Evolutionary conservation across 768 basidiomycete genomes (phyloP).

Genomic region (Kwoniella dendrophila): DNA sequence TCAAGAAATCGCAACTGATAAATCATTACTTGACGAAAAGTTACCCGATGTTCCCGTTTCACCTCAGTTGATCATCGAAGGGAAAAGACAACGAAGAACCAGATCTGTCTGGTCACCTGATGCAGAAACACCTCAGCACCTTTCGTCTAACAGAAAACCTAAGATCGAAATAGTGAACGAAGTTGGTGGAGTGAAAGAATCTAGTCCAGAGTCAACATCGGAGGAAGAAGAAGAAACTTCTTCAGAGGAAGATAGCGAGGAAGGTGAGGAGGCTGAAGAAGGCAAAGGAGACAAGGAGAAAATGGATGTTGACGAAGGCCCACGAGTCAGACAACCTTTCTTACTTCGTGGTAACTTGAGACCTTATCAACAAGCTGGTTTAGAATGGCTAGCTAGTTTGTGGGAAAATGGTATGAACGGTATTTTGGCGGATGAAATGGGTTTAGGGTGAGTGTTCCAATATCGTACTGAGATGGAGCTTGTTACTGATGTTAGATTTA

Average conservation of each 20-base stretch:
- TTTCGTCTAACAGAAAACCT: slow-evolving; percentile 14
- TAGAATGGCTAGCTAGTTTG: slow-evolving; percentile 59
- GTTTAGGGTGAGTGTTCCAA: slow-evolving; percentile 71
- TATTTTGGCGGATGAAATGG: slow-evolving; percentile 83
- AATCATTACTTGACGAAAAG: slow-evolving; percentile 35
- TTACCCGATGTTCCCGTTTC: slow-evolving; percentile 4
- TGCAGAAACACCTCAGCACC: slow-evolving; percentile 27
- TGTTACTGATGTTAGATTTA: slow-evolving; percentile 14
- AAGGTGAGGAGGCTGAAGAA: slow-evolving; percentile 20
- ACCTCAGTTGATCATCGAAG: slow-evolving; percentile 28
- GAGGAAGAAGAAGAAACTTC: slow-evolving; percentile 3
- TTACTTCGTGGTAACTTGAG: slow-evolving; percentile 58
- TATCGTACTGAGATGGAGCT: neutral
- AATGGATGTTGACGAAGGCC: slow-evolving; percentile 14
- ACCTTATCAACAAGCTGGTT: slow-evolving; percentile 59
- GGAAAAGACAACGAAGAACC: slow-evolving; percentile 42
- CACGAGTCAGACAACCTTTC: slow-evolving; percentile 55
- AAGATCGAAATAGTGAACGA: slow-evolving; percentile 41
- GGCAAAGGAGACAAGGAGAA: slow-evolving; percentile 21
- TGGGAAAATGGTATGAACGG: slow-evolving; percentile 59
- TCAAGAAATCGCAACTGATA: slow-evolving; percentile 17
- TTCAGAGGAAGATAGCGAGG: slow-evolving; percentile 19
- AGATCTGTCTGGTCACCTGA: slow-evolving; percentile 47
- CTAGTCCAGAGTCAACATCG: slow-evolving; percentile 3
- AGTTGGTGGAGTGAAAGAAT: slow-evolving; percentile 24